These are phyloP conservation scores for Mycena latifolia DNA, from an alignment of 768 basidiomycete species.

Conservation along the genomic window DNA sequence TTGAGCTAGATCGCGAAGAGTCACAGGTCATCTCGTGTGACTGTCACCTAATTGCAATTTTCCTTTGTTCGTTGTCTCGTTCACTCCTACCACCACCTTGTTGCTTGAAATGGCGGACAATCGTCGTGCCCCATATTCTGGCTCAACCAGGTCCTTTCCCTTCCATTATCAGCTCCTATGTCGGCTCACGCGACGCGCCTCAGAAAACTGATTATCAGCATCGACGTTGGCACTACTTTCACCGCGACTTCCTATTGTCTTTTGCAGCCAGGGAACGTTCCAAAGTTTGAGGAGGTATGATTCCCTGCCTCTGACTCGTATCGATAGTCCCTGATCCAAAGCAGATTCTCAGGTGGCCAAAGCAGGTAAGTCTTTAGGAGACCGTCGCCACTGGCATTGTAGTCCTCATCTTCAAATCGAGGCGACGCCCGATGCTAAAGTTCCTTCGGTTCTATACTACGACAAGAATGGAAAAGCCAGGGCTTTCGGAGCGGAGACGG, in stretches of 20 bases:
- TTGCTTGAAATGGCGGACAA: constrained; percentile 25
- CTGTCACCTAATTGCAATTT: neutral
- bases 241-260: constrained; percentile 34
- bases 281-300: constrained; percentile 37
- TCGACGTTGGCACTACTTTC: constrained; percentile 35
- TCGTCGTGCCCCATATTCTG: constrained; percentile 24
- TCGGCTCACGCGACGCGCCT: neutral
- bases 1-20: neutral
- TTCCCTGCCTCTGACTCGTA: neutral
- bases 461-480: constrained; percentile 27
- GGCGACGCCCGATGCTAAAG: constrained; percentile 40
- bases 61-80: neutral
- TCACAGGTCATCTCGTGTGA: constrained; percentile 1
- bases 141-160: constrained; percentile 1
- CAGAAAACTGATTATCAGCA: constrained; percentile 27
- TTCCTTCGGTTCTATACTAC: constrained; percentile 40
- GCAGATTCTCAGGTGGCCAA: constrained; percentile 36
- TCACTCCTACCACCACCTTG: neutral
- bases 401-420: neutral
- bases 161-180: too few relatives aligned
- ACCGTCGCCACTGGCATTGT: too few relatives aligned
- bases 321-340: neutral
- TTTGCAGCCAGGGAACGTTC: constrained; percentile 32
- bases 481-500: constrained; percentile 40
- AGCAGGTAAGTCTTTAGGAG: constrained; percentile 22